Percentiles rank a stretch among this genome's conserved stretches.
These are phyloP conservation scores for Penicillium freii DNA, from an alignment of 2,329 filamentous ascomycete species.

Conservation along the genomic window DNA sequence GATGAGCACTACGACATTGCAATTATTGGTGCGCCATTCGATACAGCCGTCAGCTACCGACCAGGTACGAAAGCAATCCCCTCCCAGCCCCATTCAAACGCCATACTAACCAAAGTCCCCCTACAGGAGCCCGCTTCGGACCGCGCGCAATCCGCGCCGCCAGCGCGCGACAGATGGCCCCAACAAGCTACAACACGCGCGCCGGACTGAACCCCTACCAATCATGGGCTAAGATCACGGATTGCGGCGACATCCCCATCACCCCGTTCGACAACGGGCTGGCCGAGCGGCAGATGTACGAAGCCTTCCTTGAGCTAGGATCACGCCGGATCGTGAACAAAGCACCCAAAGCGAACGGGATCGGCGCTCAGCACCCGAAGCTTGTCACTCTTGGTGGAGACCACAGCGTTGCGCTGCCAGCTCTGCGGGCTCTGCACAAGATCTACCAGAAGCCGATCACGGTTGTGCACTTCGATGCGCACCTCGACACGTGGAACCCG, in stretches of 20 bases:
- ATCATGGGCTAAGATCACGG: constrained; percentile 74
- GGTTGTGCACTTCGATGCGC: constrained; percentile 73
- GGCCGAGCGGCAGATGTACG: constrained; percentile 78
- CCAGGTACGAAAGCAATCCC: constrained; percentile 51
- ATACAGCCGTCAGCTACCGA: constrained; percentile 69
- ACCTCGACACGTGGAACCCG: constrained; percentile 84
- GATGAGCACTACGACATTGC: constrained; percentile 66
- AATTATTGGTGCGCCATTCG: constrained; percentile 70
- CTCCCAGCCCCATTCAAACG: too few species aligned
- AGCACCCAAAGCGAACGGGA: constrained; percentile 30
- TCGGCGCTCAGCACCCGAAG: constrained; percentile 46
- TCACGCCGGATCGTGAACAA: constrained; percentile 43
- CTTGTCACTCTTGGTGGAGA: constrained; percentile 72
- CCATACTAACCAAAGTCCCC: neutral
- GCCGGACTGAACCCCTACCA: constrained; percentile 80
- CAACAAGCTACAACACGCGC: constrained; percentile 78
- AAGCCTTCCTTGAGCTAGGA: constrained; percentile 70
- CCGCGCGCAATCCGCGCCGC: constrained; percentile 84
- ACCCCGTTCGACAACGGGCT: constrained; percentile 83
- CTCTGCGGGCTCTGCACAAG: constrained; percentile 63
- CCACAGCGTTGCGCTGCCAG: constrained; percentile 68
- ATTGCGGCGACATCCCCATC: constrained; percentile 88
- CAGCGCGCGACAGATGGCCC: constrained; percentile 74
- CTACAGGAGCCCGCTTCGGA: constrained; percentile 69
- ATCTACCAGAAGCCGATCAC: constrained; percentile 63